These are phyloP conservation scores for Solanum hybrid DNA, from an alignment of 305 asterid species.

Conservation along the genomic window DNA sequence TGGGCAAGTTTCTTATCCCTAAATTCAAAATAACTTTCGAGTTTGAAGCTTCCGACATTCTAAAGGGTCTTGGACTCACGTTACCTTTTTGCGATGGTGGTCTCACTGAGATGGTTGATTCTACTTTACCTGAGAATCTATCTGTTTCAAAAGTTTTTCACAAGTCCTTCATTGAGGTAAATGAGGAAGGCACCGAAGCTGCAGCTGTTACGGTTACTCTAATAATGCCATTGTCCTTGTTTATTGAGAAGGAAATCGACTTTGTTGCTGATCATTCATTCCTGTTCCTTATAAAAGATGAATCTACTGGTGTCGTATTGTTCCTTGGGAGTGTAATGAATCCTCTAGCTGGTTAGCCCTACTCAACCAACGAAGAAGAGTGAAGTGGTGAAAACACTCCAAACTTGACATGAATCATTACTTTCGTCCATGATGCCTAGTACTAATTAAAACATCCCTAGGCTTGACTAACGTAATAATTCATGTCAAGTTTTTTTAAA, in stretches of 20 bases:
- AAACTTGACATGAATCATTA: too few species aligned
- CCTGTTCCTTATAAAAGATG: conserved; percentile 19
- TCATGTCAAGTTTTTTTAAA: too few species aligned
- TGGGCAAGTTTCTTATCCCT: conserved; percentile 46
- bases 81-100: conserved; percentile 46
- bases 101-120: conserved; percentile 61
- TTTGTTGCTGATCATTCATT: conserved; percentile 83
- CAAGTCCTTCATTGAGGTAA: conserved; percentile 22
- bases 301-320: not conserved
- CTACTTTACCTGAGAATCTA: conserved; percentile 8
- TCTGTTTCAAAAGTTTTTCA: conserved; percentile 52
- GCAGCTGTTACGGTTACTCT: conserved; percentile 28
- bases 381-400: not conserved
- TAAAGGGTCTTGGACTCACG: conserved; percentile 42
- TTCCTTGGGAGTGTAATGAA: conserved; percentile 2
- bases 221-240: not conserved
- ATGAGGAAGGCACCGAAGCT: conserved; percentile 88
- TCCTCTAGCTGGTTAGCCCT: not conserved
- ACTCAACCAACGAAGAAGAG: not conserved
- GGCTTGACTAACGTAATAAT: too few species aligned
- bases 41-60: conserved; percentile 55
- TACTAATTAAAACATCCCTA: too few species aligned
- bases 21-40: conserved; percentile 53
- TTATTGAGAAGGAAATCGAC: conserved; percentile 10
- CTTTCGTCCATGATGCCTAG: too few species aligned